A percentile compares a stretch with the other conserved stretches of the same genome.
These are phyloP conservation scores for Orobanche coerulescens DNA, from an alignment of 257 asterid species.

Conservation along the genomic window DNA sequence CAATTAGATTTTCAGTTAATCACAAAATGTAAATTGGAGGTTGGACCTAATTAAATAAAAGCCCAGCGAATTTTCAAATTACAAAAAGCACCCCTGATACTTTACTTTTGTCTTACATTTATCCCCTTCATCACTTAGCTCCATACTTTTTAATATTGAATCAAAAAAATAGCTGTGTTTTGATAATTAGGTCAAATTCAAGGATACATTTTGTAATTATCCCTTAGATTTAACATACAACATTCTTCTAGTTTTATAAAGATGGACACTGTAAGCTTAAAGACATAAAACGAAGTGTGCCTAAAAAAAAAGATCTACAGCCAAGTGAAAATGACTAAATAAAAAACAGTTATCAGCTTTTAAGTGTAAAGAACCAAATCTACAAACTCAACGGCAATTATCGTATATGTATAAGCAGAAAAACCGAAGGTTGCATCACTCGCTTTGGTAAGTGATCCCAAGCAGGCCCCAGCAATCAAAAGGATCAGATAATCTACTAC, in stretches of 20 bases:
- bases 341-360: neutral
- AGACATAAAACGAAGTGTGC: too few species aligned
- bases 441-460: conserved; percentile 48
- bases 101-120: too few species aligned
- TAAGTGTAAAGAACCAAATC: conserved; percentile 4
- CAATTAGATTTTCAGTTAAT: too few species aligned
- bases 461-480: conserved; percentile 52
- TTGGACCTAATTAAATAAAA: too few species aligned
- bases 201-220: too few species aligned
- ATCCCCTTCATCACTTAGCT: too few species aligned
- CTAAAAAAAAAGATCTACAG: neutral
- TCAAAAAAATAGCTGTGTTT: too few species aligned
- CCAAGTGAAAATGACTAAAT: conserved; percentile 11
- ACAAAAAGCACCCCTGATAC: too few species aligned
- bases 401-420: conserved; percentile 51
- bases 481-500: conserved; percentile 55
- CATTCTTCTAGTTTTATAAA: neutral
- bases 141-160: too few species aligned
- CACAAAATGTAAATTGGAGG: too few species aligned
- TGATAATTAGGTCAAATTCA: too few species aligned
- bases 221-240: neutral
- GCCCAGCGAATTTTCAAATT: too few species aligned
- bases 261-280: neutral
- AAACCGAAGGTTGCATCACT: conserved; percentile 42
- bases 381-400: conserved; percentile 46